phyloP scores from a whole-genome alignment of 2,329 filamentous ascomycete genomes.

The Ascochyta clinopodiicola region DNA sequence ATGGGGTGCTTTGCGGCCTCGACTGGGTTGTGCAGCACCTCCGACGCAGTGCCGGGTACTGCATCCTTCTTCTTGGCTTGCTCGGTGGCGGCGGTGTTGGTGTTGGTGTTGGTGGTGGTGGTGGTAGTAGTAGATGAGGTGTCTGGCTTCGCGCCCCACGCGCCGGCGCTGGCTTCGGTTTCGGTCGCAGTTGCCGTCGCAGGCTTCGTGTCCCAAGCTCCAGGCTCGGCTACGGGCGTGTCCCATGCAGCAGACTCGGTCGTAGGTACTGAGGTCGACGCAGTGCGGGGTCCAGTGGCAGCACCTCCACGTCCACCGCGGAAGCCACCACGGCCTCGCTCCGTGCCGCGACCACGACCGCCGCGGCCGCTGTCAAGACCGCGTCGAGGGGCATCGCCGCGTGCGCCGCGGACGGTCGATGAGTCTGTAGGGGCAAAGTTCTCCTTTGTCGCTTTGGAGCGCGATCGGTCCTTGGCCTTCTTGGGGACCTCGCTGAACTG shows the following conservation, averaged over 20 bases:
- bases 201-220: constrained; percentile 18
- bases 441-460: constrained; percentile 73
- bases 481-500: constrained; percentile 82
- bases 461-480: constrained; percentile 74
- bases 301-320: constrained; percentile 69
- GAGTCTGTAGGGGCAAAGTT: constrained; percentile 58
- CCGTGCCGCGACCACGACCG: constrained; percentile 66
- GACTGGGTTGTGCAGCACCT: constrained; percentile 15
- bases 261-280: constrained; percentile 69
- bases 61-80: constrained; percentile 18
- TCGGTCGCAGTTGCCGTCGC: background rate
- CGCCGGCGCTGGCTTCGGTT: constrained; percentile 8
- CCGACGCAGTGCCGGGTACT: constrained; percentile 24
- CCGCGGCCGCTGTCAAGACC: constrained; percentile 50
- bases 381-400: constrained; percentile 33
- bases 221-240: constrained; percentile 45
- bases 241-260: constrained; percentile 72
- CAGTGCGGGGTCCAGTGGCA: constrained; percentile 66
- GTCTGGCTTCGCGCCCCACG: constrained; percentile 19
- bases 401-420: constrained; percentile 31
- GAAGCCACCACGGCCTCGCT: constrained; percentile 59
- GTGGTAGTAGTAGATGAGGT: no score
- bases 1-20: constrained; percentile 17
- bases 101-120: no score
- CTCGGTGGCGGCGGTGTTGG: constrained; percentile 14